Percentiles rank a stretch among this genome's conserved stretches.
Evolutionary conservation across 2,329 filamentous ascomycete species (phyloP).

Genomic region (Curvularia hawaiiensis): DNA sequence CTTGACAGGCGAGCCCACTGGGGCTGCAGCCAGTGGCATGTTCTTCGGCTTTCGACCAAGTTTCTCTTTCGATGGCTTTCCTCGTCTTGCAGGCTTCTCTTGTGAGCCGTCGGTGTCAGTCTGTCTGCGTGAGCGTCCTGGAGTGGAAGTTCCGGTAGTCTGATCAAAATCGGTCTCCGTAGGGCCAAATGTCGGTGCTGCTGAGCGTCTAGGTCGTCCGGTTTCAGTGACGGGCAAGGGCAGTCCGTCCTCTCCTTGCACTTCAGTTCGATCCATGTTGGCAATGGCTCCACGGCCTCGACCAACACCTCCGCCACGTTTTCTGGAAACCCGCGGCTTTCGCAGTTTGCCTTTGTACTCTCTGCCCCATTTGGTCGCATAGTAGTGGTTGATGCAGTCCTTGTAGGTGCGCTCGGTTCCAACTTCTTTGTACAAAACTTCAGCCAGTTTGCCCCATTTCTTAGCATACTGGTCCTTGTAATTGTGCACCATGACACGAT

Average conservation of each 20-base stretch:
- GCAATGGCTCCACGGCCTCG: constrained; percentile 65
- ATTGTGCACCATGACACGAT: constrained; percentile 71
- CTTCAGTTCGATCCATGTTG: constrained; percentile 49
- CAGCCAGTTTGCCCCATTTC: constrained; percentile 80
- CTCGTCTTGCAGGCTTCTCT: constrained; percentile 50
- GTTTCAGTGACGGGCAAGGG: constrained; percentile 52
- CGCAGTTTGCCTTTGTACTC: constrained; percentile 75
- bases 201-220: constrained; percentile 57
- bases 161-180: constrained; percentile 66
- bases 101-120: constrained; percentile 40
- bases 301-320: constrained; percentile 45
- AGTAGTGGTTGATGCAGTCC: constrained; percentile 85
- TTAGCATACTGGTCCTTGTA: constrained; percentile 76
- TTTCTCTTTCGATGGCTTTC: constrained; percentile 49
- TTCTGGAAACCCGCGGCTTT: constrained; percentile 38
- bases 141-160: constrained; percentile 35
- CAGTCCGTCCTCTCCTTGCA: constrained; percentile 46
- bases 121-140: constrained; percentile 43
- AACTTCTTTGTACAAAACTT: constrained; percentile 57
- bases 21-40: constrained; percentile 48
- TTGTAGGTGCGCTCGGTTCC: constrained; percentile 70
- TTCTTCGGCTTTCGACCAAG: constrained; percentile 49
- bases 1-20: constrained; percentile 44
- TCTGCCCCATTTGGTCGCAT: constrained; percentile 75
- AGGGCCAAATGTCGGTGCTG: constrained; percentile 75